These are phyloP conservation scores for Silene latifolia DNA, from an alignment of 148 eudicot genomes.

Conservation along the genomic window DNA sequence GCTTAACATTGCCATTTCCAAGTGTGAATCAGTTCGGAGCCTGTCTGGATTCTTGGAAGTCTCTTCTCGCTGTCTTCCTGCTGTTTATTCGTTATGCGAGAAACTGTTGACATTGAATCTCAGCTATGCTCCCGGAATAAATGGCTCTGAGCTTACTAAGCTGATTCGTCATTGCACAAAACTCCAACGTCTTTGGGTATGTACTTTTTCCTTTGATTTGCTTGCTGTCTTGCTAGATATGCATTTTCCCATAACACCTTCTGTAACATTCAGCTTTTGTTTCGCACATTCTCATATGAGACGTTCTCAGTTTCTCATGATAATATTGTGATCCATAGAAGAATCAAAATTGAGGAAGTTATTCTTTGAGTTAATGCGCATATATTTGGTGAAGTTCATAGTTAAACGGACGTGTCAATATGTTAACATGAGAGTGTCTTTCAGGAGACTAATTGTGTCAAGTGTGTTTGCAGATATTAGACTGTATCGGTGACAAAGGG, in stretches of 20 bases:
- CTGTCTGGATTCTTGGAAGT: constrained; percentile 72
- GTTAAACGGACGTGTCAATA: no score
- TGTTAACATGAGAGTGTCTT: no score
- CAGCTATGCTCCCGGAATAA: constrained; percentile 72
- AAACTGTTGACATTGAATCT: constrained; percentile 63
- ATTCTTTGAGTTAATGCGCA: no score
- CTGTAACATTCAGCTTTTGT: not conserved
- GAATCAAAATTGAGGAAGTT: no score
- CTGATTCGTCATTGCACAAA: constrained; percentile 61
- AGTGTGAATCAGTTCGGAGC: constrained; percentile 59
- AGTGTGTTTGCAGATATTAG: constrained; percentile 69
- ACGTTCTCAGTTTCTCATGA: not conserved
- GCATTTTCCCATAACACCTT: not conserved
- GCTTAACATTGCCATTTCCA: constrained; percentile 37
- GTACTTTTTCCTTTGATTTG: constrained; percentile 17
- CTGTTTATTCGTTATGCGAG: constrained; percentile 60
- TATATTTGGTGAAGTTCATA: no score
- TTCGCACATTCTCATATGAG: no score
- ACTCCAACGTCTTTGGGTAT: constrained; percentile 68
- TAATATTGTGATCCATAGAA: no score
- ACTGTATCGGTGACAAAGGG: constrained; percentile 74
- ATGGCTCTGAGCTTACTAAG: constrained; percentile 56
- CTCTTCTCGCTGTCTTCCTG: constrained; percentile 54
- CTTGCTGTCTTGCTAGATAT: not conserved
- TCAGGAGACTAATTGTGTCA: not conserved